These are phyloP conservation scores for Thraustotheca clavata DNA, from an alignment of 352 stramenopile species.

Conservation along the genomic window DNA sequence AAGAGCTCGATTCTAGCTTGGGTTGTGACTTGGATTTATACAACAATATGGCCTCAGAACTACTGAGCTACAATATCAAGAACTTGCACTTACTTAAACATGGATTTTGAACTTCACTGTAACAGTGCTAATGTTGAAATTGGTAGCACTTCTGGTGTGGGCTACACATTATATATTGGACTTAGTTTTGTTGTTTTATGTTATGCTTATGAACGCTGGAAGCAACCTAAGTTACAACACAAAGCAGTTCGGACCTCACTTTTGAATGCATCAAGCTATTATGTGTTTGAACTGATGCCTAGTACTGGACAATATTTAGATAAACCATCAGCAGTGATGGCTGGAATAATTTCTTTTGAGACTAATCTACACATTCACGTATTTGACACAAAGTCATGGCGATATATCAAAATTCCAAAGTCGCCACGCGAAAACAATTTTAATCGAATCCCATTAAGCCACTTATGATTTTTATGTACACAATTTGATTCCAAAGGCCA, in stretches of 20 bases:
- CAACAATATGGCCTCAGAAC: neutral
- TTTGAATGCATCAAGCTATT: constrained; percentile 6
- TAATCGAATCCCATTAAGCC: too few relatives aligned
- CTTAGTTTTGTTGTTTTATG: neutral
- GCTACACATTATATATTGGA: neutral
- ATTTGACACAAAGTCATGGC: constrained; percentile 19
- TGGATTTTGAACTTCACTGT: constrained; percentile 13
- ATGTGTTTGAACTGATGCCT: constrained; percentile 5
- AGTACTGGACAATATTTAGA: neutral
- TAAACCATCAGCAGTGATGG: constrained; percentile 13
- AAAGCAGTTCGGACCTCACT: neutral
- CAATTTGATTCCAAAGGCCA: too few relatives aligned
- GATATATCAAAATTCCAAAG: too few relatives aligned
- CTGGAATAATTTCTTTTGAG: neutral
- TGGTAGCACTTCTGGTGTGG: neutral
- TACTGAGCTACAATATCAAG: neutral
- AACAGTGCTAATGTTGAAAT: constrained; percentile 3
- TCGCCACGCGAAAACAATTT: too few relatives aligned
- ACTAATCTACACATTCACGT: neutral
- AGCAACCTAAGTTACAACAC: too few relatives aligned
- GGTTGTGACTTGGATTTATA: neutral
- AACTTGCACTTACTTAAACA: neutral
- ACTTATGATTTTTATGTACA: too few relatives aligned
- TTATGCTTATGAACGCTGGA: neutral
- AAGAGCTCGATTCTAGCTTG: constrained; percentile 14